phyloP scores from a whole-genome alignment of 768 basidiomycete genomes.

The Chalciporus piperatus region DNA sequence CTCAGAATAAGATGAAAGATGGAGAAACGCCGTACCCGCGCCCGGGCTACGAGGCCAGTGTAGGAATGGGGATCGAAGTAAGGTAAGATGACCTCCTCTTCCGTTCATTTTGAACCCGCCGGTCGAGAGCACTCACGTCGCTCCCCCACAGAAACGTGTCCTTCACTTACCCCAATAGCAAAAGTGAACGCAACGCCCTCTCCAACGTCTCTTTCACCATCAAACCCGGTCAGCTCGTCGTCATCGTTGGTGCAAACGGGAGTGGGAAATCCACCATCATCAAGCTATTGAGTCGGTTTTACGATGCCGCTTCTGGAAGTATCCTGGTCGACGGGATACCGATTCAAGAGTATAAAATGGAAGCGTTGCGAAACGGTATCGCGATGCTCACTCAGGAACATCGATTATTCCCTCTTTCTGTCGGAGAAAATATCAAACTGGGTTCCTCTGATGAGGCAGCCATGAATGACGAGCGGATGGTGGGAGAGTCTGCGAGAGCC shows the following conservation, averaged over 20 bases:
- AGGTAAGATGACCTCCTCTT: slow-evolving; percentile 4
- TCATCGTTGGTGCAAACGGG: slow-evolving; percentile 35
- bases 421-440: slow-evolving; percentile 41
- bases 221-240: slow-evolving; percentile 31
- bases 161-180: slow-evolving; percentile 50
- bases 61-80: slow-evolving; percentile 19
- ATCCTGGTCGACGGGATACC: slow-evolving; percentile 39
- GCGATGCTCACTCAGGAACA: slow-evolving; percentile 44
- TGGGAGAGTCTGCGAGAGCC: slow-evolving; percentile 24
- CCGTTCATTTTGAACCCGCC: no score
- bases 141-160: slow-evolving; percentile 41
- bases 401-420: slow-evolving; percentile 34
- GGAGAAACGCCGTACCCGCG: slow-evolving; percentile 25
- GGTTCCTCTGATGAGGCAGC: slow-evolving; percentile 21
- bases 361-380: slow-evolving; percentile 36
- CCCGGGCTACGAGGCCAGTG: slow-evolving; percentile 6
- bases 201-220: slow-evolving; percentile 30
- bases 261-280: slow-evolving; percentile 38
- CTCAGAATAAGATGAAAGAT: slow-evolving; percentile 25
- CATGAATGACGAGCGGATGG: slow-evolving; percentile 11
- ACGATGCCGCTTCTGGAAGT: slow-evolving; percentile 33
- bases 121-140: neutral
- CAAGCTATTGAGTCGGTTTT: slow-evolving; percentile 38
- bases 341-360: slow-evolving; percentile 30
- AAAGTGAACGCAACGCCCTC: slow-evolving; percentile 21